These are phyloP conservation scores for Spathaspora boniae DNA, from an alignment of 805 yeast species.

Conservation along the genomic window DNA sequence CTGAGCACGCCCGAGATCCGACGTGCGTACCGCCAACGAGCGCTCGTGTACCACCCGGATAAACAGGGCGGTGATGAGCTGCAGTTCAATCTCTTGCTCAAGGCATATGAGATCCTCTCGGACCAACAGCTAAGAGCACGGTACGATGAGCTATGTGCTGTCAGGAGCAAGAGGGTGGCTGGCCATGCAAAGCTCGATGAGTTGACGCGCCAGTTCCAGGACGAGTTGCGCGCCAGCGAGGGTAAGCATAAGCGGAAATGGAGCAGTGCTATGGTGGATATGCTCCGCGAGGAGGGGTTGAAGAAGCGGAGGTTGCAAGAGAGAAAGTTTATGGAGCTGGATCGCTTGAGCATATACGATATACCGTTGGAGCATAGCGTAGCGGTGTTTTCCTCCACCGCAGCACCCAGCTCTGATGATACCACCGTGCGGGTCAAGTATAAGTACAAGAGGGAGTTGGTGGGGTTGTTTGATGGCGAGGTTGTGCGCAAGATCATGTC, in stretches of 20 bases:
- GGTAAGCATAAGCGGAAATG: conserved; percentile 2
- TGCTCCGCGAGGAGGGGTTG: conserved; percentile 25
- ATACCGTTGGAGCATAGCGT: conserved; percentile 5
- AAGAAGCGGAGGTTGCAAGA: conserved; percentile 23
- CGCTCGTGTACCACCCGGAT: conserved; percentile 40
- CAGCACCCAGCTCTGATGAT: no score
- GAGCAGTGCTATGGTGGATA: conserved; percentile 7
- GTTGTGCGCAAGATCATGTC: conserved; percentile 38
- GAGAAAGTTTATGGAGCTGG: conserved; percentile 5
- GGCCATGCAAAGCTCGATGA: conserved; percentile 16
- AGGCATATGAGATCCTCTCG: conserved; percentile 29
- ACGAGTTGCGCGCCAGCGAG: conserved; percentile 26
- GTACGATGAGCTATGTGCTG: conserved; percentile 28
- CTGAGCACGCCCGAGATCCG: conserved; percentile 23
- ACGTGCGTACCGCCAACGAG: conserved; percentile 29
- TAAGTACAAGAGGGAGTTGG: conserved; percentile 40
- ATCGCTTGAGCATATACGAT: conserved; percentile 9
- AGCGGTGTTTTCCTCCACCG: background rate
- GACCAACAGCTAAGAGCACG: conserved; percentile 20
- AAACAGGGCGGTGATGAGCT: conserved; percentile 25
- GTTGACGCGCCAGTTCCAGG: conserved; percentile 23
- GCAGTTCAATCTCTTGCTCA: conserved; percentile 29
- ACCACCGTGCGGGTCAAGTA: conserved; percentile 37
- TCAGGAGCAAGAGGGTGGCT: conserved; percentile 10
- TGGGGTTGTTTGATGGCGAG: conserved; percentile 26